Base-by-base conservation (phyloP, 306 rosid species). In the Purshia tridentata region DNA sequence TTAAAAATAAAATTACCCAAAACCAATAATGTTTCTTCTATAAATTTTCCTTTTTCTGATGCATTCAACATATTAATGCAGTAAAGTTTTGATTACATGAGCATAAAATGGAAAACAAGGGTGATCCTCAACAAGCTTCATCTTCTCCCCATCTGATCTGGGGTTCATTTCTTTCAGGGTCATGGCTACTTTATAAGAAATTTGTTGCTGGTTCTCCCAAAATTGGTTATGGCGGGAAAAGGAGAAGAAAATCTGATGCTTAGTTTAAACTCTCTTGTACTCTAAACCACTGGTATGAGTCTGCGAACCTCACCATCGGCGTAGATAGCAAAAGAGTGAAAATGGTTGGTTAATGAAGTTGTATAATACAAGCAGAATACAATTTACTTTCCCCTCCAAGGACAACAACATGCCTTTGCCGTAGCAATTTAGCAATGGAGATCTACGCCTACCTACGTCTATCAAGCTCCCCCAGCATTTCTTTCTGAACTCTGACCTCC, bases 401-500 rank as follows among this genome's bases (percentile, higher is more conserved):
- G 80, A 37, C 81, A 76, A 81, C 62, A 50, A 67, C 76, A n/a
- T 35, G 68, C 40, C 71, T 9, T 77, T 13, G 46, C 66, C n/a
- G 55, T 67, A 63, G 54, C 80, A 66, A 74, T 68, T 71, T 44
- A 56, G 56, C 35, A 6, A 48, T 1, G 18, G 61, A 75, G 73
- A 69, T 72, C 75, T 72, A 69, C 2, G 20, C 69, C 70, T 58
- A 50, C 51, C 72, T 59, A 18, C 79, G 40, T 54, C 74, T 23
- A 75, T 76, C 79, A 73, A 56, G 61, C 42, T 72, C 73, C 46
- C 23, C 16, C 74, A 51, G 80, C 83, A 42, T 44, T 73, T 79
- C 72, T 75, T 40, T 67, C 85, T 47, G 78, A 52, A 70, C 45
- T 74, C 45, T 73, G 77, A 20, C 54, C 65, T 23, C 86, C 88